A percentile compares a stretch with the other conserved stretches of the same genome.
phyloP scores from a whole-genome alignment of 345 rosid species.

The Syzygium oleosum region DNA sequence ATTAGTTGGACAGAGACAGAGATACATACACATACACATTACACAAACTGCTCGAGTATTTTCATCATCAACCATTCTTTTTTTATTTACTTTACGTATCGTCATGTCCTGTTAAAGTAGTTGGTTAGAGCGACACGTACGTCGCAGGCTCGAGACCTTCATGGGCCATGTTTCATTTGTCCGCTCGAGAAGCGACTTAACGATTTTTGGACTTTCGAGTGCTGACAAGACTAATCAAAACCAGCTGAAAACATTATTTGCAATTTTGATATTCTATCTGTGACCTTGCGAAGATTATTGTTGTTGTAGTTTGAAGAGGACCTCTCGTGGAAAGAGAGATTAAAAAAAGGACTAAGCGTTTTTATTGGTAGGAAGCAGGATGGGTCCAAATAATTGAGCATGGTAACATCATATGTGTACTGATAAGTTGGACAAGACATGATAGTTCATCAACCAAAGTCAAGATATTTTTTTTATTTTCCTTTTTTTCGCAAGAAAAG shows the following conservation, averaged over 20 bases:
- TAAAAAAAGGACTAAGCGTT: neutral
- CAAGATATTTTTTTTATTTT: neutral
- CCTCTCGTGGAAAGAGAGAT: neutral
- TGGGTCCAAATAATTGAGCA: slow-evolving; percentile 21
- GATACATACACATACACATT: neutral
- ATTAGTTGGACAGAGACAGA: neutral
- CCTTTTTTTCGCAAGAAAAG: neutral
- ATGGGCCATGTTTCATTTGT: neutral
- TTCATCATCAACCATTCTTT: neutral
- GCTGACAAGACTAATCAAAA: neutral
- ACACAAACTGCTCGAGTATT: neutral
- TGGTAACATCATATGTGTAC: neutral
- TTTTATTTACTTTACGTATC: neutral
- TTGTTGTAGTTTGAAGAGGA: neutral
- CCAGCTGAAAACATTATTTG: neutral
- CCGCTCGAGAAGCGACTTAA: neutral
- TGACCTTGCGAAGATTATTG: neutral
- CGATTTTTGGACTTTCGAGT: neutral
- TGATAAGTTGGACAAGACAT: slow-evolving; percentile 12
- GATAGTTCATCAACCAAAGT: slow-evolving; percentile 16
- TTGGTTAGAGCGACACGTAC: neutral
- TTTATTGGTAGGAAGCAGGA: neutral
- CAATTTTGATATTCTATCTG: neutral
- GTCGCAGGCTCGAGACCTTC: neutral
- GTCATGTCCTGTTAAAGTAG: neutral